phyloP scores from a whole-genome alignment of 2,329 filamentous ascomycete genomes.

The Fusarium sororula region DNA sequence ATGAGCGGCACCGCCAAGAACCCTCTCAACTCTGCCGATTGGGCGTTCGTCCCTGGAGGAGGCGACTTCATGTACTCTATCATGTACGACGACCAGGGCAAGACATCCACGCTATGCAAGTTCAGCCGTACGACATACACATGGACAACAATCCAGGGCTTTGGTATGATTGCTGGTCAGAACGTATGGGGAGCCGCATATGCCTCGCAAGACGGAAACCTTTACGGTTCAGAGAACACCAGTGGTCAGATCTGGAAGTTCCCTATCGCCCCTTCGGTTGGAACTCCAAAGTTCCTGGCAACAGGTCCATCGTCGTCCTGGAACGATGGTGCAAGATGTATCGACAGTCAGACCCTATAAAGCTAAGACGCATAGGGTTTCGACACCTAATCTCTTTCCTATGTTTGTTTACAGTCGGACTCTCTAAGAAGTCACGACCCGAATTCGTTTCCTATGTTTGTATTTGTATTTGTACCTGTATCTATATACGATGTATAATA shows the following conservation, averaged over 20 bases:
- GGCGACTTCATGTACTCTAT: constrained; percentile 37
- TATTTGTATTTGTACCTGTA: neutral
- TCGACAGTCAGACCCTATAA: constrained; percentile 25
- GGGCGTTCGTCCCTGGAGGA: constrained; percentile 40
- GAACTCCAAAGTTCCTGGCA: constrained; percentile 16
- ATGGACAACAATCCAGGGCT: constrained; percentile 26
- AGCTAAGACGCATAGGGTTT: neutral
- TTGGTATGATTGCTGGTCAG: constrained; percentile 3
- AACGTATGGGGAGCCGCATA: constrained; percentile 37
- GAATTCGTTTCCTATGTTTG: constrained; percentile 14
- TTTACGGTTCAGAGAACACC: constrained; percentile 33
- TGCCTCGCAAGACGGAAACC: constrained; percentile 29
- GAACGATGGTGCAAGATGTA: constrained; percentile 37
- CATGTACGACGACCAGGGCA: neutral
- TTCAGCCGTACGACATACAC: constrained; percentile 33
- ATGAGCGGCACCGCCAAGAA: constrained; percentile 23
- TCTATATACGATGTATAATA: constrained; percentile 15
- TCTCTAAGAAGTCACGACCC: neutral
- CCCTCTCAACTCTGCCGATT: constrained; percentile 24
- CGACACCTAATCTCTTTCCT: constrained; percentile 9
- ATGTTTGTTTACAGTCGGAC: constrained; percentile 13
- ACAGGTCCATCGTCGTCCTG: constrained; percentile 18
- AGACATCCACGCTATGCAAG: constrained; percentile 21
- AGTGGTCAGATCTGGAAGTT: constrained; percentile 35
- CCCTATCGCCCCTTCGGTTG: constrained; percentile 25